A percentile compares a stretch with the other conserved stretches of the same genome.
These are phyloP conservation scores for Xerocomus nothofagi DNA, from an alignment of 1,284 basidiomycete genomes.

Conservation along the genomic window DNA sequence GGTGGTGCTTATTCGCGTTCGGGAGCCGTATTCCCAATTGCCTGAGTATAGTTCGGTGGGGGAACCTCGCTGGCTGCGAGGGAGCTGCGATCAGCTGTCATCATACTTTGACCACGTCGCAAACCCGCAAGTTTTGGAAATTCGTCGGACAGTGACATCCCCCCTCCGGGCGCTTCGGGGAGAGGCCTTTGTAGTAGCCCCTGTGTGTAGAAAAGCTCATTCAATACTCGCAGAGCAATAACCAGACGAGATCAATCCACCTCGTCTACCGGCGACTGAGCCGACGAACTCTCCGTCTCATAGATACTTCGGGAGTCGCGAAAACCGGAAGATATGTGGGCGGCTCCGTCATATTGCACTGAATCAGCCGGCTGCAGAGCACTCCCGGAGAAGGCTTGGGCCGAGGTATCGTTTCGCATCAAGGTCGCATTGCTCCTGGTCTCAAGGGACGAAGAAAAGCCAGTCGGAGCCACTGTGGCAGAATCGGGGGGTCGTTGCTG, in stretches of 20 bases:
- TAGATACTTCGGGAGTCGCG: slow-evolving; percentile 14
- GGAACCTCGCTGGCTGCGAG: slow-evolving; percentile 18
- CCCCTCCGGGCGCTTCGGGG: slow-evolving; percentile 27
- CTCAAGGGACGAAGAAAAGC: slow-evolving; percentile 23
- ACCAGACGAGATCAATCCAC: slow-evolving; percentile 10
- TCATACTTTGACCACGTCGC: slow-evolving; percentile 6
- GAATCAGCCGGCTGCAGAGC: slow-evolving; percentile 8
- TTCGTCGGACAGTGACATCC: slow-evolving; percentile 18
- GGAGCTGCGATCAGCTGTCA: slow-evolving; percentile 12
- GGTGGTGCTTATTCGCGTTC: neutral
- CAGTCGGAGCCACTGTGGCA: slow-evolving; percentile 2
- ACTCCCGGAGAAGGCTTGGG: neutral
- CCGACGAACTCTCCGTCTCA: slow-evolving; percentile 4
- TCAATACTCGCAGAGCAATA: neutral
- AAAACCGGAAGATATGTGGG: neutral
- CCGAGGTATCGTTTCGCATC: slow-evolving; percentile 8
- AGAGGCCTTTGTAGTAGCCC: slow-evolving; percentile 21
- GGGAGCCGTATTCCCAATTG: neutral
- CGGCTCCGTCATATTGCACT: neutral
- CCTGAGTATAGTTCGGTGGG: slow-evolving; percentile 29
- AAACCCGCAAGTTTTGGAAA: slow-evolving; percentile 15
- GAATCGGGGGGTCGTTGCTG: slow-evolving; percentile 9
- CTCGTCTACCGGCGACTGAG: slow-evolving; percentile 18
- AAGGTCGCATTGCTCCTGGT: slow-evolving; percentile 14
- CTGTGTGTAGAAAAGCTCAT: neutral